Percentiles rank a stretch among this genome's conserved stretches.
phyloP scores from a whole-genome alignment of 164 flowering plant genomes.

The Nelumbo lutea region DNA sequence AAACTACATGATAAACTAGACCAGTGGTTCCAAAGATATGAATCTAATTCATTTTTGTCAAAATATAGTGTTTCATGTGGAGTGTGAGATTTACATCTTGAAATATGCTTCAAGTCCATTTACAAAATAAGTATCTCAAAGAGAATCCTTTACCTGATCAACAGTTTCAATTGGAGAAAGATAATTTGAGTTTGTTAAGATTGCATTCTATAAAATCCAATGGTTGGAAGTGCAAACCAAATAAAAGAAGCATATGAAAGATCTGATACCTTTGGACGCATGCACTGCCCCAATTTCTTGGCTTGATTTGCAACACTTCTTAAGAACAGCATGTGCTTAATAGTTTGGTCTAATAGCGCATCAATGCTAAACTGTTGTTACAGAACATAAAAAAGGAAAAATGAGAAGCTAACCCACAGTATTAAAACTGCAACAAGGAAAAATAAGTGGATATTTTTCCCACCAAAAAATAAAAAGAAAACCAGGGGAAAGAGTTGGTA shows the following conservation, averaged over 20 bases:
- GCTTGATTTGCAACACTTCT: slow-evolving; percentile 56
- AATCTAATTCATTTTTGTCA: too few relatives aligned
- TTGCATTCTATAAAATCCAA: too few relatives aligned
- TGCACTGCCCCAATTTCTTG: slow-evolving; percentile 48
- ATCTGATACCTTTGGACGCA: slow-evolving; percentile 34
- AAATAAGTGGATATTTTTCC: neutral
- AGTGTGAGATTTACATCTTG: too few relatives aligned
- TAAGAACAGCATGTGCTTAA: slow-evolving; percentile 77
- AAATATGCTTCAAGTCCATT: too few relatives aligned
- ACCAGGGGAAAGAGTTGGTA: neutral
- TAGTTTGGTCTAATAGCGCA: slow-evolving; percentile 67
- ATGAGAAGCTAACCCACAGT: neutral
- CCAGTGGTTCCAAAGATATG: too few relatives aligned
- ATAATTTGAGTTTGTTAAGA: too few relatives aligned
- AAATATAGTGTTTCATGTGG: too few relatives aligned
- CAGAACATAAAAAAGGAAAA: slow-evolving; percentile 2
- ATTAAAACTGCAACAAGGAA: neutral
- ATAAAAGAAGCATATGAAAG: neutral
- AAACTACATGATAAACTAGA: too few relatives aligned
- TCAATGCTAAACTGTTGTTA: slow-evolving; percentile 87
- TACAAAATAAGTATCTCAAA: too few relatives aligned
- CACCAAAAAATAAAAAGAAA: neutral
- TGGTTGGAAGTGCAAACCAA: too few relatives aligned
- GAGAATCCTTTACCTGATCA: too few relatives aligned
- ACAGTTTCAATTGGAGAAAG: too few relatives aligned